Evolutionary conservation across 1,284 basidiomycete genomes (phyloP), one percentile per base, ranked within the genome.

Genomic region (Marasmius sp.): DNA sequence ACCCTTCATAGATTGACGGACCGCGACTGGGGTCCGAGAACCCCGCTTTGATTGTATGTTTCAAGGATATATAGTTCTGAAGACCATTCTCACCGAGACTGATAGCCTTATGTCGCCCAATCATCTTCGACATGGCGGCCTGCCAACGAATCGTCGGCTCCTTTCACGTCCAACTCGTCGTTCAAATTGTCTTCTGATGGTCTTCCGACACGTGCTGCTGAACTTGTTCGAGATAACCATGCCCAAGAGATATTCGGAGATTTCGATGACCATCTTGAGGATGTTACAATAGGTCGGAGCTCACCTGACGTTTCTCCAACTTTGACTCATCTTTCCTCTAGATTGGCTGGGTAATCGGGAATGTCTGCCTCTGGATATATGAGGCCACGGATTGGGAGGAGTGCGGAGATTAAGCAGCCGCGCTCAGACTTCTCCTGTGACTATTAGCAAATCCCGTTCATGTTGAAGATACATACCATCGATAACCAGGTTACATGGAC

Each of bases 261-360:
- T 70, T 92, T 91, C 64, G 91, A 92, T 64, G 90, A 91, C 65
- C 88, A 92, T 74, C 70, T 92, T 56, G 90, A 91, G 71, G 86
- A 91, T 72, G 85, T 87, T 52, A 81, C 80, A 16, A 85, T 89
- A 67, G 85, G 81, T 80, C 57, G 57, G 65, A 14, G 10, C 20
- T 54, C 22, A 59, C 20, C 16, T 27, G 50, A 36, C 7, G 22
- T 47, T 16, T 2, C 50, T 39, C 9, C 49, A 14, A 14, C 48
- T 18, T n/a, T 50, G 41, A 41, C 37, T 39, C 39, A 50, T 20
- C 22, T 39, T 48, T 16, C 12, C 38, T 37, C 41, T 55, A 81
- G 84, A 89, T 69, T 88, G 87, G 87, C 67, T 88, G 65, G 78
- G 80, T 59, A 88, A 88, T 66, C 72, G 68, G 49, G 75, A 76